Base-by-base conservation (phyloP, 2,329 filamentous ascomycete genomes). In the Moelleriella libera region DNA sequence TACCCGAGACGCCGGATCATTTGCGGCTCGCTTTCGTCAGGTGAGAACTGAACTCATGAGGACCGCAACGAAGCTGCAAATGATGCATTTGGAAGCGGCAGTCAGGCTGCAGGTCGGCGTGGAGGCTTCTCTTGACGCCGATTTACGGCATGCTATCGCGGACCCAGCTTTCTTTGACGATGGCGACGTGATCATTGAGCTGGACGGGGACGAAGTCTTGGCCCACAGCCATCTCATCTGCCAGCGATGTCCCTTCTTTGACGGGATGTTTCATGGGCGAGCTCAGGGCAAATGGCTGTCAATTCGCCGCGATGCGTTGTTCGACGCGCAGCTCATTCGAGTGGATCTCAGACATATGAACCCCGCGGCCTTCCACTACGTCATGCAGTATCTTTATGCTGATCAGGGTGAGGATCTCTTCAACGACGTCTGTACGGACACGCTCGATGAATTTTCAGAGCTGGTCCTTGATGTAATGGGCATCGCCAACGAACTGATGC, bases 401-500 rank as follows among this genome's bases (percentile, higher is more conserved):
- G 92, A 97, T 58, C 73, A 77, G 34, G 88, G 88, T 0, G 72
- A 79, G 28, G 83, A 89, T 50, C 68, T 97, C 1, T 97, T 98
- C 57, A 80, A 95, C 53, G 72, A 83, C 32, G 75, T 92, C 5
- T 75, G 83, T 12, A 75, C 78, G 37, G 68, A 77, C 12, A 81
- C 82, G 50, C 65, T 94, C 5, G 88, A 96, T 54, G 83, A 88
- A 43, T 88, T 95, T 52, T 79, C 89, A 5, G 88, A 97, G 55
- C 70, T 92, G n/a, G 75, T 96, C 7, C 76, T 97, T 66, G 88
- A 95, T 55, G 85, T 97, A 43, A 83, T 97, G 75, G 80, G 80
- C 48, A 83, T 87, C 46, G 88, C 89, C 10, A 92, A 98, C 59
- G 90, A 98, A 63, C 69, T 98, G 49, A 96, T 98, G 89, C 75